Base-by-base conservation (phyloP, 129 eudicot species). In the Ambrosia artemisiifolia region DNA sequence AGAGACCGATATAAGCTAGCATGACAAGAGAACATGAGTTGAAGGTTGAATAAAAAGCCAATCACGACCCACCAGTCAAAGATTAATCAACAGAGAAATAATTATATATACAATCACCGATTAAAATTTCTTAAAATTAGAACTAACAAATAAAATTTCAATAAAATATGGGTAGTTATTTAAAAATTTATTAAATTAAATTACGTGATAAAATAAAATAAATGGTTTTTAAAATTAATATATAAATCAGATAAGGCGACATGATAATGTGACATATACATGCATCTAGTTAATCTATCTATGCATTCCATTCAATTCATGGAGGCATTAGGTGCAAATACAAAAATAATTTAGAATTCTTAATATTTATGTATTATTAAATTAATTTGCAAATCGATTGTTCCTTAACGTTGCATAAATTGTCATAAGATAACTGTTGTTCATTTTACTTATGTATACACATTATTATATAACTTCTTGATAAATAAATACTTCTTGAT, bases 21-120 rank as follows among this genome's bases (percentile, higher is more conserved):
- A 63, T 56, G 55, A 74, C 78, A 74, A 50, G 42, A 74, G 51
- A 70, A 75, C 79, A 75, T 75, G 79, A 40, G 66, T 53, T 36
- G 71, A 63, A 63, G 32, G 64, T 75, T 55, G 53, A 75, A 50
- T 19, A 75, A 65, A 49, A 47, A 50, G 64, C 47, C 46, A 75
- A 18, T 75, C 65, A 17, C 43, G 65, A 65, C 34, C 57, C 44
- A 65, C 35, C 24, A 18, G 56, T 65, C 65, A 74, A 57, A 57
- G 24, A 24, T 40, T 49, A 13, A 24, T 40, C 16, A 13, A 18
- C 38, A 67, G 28, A 46, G 7, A 24, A 47, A 46, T 47, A 43
- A 44, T 40, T 65, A 11, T 63, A 16, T 0, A 35, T 63, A n/a
- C n/a, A n/a, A 16, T 13, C 65, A 32, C 43, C 65, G 63, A 10